phyloP scores from a whole-genome alignment of 208 protist genomes.

The Leishmania turanica region DNA sequence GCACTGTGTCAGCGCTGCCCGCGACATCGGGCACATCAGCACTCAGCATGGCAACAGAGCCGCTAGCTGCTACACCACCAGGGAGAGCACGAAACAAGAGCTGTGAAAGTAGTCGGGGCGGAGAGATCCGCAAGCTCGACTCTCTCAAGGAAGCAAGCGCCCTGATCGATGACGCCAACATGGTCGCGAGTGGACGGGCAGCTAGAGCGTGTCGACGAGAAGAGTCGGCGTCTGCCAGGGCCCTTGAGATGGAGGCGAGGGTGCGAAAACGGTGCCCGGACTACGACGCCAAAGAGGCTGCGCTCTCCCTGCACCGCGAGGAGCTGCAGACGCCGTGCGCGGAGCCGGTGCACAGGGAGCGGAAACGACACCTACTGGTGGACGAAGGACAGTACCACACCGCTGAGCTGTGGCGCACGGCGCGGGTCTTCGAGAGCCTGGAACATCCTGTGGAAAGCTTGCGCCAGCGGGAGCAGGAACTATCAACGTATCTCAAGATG shows the following conservation, averaged over 20 bases:
- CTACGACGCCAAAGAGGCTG: background rate
- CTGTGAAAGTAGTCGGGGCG: background rate
- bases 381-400: background rate
- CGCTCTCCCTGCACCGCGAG: background rate
- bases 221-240: background rate
- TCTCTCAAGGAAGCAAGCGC: background rate
- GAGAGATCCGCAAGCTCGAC: background rate
- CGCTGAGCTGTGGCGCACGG: slow-evolving; percentile 4
- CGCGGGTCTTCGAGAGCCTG: background rate
- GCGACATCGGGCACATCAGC: background rate
- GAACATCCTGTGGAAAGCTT: background rate
- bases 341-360: slow-evolving; percentile 8
- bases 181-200: background rate
- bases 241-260: background rate
- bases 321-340: slow-evolving; percentile 9
- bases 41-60: background rate
- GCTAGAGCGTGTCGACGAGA: background rate
- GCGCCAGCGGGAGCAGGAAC: background rate
- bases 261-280: background rate
- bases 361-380: background rate
- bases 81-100: background rate
- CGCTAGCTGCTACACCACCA: background rate
- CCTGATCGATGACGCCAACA: background rate
- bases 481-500: background rate
- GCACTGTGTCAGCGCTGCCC: background rate